Evolutionary conservation across 2,329 filamentous ascomycete genomes (phyloP).

Genomic region (Colletotrichum sp.): DNA sequence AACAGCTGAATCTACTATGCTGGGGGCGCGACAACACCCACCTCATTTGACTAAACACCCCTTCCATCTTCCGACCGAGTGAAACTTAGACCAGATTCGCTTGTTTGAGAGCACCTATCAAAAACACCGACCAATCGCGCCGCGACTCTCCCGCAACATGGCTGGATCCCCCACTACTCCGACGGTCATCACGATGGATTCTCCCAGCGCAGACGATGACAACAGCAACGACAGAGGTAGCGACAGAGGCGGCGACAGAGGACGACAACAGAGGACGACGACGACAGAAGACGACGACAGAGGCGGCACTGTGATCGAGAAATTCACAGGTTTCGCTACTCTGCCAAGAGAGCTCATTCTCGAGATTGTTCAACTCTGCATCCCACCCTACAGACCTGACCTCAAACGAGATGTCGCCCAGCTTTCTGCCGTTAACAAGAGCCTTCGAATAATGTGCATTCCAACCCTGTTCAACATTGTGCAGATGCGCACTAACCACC

Average conservation of each 20-base stretch:
- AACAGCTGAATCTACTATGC: not conserved
- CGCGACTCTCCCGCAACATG: not conserved
- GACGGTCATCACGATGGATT: not conserved
- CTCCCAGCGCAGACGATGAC: not conserved
- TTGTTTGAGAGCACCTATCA: not conserved
- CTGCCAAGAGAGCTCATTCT: not conserved
- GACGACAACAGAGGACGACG: not conserved
- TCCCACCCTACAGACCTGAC: not conserved
- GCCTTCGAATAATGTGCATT: not conserved
- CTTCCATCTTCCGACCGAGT: not conserved
- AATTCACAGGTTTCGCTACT: not conserved
- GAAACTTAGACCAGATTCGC: not conserved
- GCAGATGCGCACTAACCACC: not conserved
- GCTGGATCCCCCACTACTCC: not conserved
- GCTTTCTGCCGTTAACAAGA: not conserved
- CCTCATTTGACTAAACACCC: not conserved
- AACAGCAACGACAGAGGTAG: accelerated
- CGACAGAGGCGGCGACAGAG: not conserved
- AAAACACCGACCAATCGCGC: not conserved
- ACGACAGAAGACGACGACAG: not conserved
- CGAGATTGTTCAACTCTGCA: not conserved
- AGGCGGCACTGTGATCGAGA: not conserved
- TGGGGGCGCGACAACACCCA: not conserved
- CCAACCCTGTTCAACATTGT: not conserved
- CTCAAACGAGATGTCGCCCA: not conserved